Evolutionary conservation across 768 basidiomycete genomes (phyloP).

Genomic region (Boletus rubropictus): DNA sequence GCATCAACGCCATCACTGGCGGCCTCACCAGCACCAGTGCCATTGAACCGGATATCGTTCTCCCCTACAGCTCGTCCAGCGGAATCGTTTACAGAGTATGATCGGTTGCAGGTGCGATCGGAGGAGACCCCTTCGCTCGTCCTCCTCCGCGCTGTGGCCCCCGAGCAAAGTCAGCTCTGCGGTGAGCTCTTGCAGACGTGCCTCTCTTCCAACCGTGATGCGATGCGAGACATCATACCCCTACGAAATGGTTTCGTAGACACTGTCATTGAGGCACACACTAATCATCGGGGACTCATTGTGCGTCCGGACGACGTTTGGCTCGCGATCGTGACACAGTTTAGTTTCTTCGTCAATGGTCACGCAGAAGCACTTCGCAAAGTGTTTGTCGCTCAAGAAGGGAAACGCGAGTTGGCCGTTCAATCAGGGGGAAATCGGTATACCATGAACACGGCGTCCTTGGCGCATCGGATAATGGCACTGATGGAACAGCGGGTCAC

Average conservation of each 20-base stretch:
- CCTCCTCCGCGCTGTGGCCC: slow-evolving; percentile 19
- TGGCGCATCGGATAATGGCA: slow-evolving; percentile 21
- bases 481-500: slow-evolving; percentile 22
- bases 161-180: slow-evolving; percentile 20
- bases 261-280: slow-evolving; percentile 33
- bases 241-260: slow-evolving; percentile 33
- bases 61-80: slow-evolving; percentile 17
- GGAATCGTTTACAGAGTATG: slow-evolving; percentile 29
- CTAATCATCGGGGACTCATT: slow-evolving; percentile 34
- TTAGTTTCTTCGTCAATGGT: slow-evolving; percentile 37
- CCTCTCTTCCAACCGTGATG: slow-evolving; percentile 14
- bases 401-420: slow-evolving; percentile 25
- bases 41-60: slow-evolving; percentile 19
- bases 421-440: slow-evolving; percentile 13
- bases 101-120: slow-evolving; percentile 22
- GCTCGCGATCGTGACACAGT: slow-evolving; percentile 32
- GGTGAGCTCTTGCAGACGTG: slow-evolving; percentile 27
- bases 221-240: slow-evolving; percentile 27
- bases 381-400: slow-evolving; percentile 26
- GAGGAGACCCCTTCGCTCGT: slow-evolving; percentile 17
- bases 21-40: not conserved
- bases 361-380: slow-evolving; percentile 31
- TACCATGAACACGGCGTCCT: slow-evolving; percentile 28
- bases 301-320: slow-evolving; percentile 49
- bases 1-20: not conserved